Conservation (phyloP, 1,284 basidiomycete genomes). For the Neonothopanus nambi region DNA sequence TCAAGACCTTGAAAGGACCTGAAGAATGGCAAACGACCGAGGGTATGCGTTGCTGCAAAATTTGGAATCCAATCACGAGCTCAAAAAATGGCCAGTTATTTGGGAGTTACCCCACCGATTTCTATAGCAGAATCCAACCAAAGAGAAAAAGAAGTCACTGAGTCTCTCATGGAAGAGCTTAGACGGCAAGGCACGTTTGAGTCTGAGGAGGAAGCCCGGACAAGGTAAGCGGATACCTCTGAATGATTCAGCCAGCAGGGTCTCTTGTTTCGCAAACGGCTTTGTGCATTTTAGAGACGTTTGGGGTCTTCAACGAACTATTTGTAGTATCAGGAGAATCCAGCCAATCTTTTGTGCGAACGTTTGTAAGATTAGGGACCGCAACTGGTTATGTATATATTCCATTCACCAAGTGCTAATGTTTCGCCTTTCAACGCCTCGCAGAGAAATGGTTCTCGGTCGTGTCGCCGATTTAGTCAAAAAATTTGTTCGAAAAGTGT, state of each 20-base stretch:
- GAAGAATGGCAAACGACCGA: slow-evolving; percentile 39
- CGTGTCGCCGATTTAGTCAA: slow-evolving; percentile 90
- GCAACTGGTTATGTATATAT: neutral
- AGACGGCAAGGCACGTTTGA: slow-evolving; percentile 88
- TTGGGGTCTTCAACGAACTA: no score
- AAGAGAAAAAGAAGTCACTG: slow-evolving; percentile 81
- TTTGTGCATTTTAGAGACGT: no score
- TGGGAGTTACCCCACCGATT: slow-evolving; percentile 91
- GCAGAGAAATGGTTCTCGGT: slow-evolving; percentile 92
- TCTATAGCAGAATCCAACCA: slow-evolving; percentile 75
- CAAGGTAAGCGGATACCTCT: slow-evolving; percentile 63
- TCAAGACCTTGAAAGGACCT: neutral
- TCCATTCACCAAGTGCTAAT: neutral
- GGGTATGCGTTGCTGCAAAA: slow-evolving; percentile 27
- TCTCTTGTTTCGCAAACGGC: no score
- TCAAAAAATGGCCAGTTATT: slow-evolving; percentile 45
- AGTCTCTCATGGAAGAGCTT: slow-evolving; percentile 87
- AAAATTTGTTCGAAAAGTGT: slow-evolving; percentile 89
- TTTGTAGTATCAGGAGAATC: neutral
- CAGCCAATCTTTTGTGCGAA: neutral
- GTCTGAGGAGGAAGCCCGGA: slow-evolving; percentile 84
- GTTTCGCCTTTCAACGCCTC: neutral
- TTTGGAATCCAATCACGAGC: slow-evolving; percentile 6
- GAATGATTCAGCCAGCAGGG: no score
- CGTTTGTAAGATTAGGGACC: neutral